phyloP scores from a whole-genome alignment of 495 filamentous ascomycete species.

The Lasiosphaeris hirsuta region DNA sequence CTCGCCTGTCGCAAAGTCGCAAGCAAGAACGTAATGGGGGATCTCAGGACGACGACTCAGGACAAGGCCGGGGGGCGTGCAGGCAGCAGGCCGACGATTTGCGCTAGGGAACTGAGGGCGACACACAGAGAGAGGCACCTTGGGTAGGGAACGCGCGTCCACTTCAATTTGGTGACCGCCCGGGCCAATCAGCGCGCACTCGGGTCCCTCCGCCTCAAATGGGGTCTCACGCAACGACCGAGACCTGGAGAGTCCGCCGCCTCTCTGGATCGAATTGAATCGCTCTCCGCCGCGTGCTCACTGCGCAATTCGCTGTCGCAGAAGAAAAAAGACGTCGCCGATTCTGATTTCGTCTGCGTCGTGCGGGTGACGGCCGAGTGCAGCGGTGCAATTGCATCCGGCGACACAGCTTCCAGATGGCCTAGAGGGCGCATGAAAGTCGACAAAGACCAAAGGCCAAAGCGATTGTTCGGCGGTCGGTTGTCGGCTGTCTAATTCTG shows the following conservation, averaged over 20 bases:
- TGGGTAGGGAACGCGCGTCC: conserved; percentile 30
- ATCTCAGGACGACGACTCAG: not conserved
- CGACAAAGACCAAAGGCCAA: too few relatives aligned
- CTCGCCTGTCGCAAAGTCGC: not conserved
- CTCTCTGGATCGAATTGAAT: not conserved
- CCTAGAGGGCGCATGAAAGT: too few relatives aligned
- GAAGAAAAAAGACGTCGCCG: too few relatives aligned
- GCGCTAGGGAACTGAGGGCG: conserved; percentile 15
- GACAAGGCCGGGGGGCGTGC: conserved; percentile 7
- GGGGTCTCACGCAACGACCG: conserved; percentile 18
- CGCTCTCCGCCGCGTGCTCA: not conserved
- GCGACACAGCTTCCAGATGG: too few relatives aligned
- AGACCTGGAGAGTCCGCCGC: not conserved
- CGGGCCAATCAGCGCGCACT: conserved; percentile 18
- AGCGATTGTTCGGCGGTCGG: not conserved
- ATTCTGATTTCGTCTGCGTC: too few relatives aligned
- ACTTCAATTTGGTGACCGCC: conserved; percentile 13
- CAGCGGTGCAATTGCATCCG: too few relatives aligned
- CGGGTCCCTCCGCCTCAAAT: conserved; percentile 28
- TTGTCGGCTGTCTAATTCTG: not conserved
- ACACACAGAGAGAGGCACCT: conserved; percentile 22
- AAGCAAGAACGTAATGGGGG: conserved; percentile 3
- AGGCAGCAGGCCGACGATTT: conserved; percentile 12
- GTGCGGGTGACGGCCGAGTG: too few relatives aligned
- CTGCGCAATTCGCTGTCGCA: not conserved